Conservation (phyloP, 306 rosid genomes). For the Vachellia pachyceras region DNA sequence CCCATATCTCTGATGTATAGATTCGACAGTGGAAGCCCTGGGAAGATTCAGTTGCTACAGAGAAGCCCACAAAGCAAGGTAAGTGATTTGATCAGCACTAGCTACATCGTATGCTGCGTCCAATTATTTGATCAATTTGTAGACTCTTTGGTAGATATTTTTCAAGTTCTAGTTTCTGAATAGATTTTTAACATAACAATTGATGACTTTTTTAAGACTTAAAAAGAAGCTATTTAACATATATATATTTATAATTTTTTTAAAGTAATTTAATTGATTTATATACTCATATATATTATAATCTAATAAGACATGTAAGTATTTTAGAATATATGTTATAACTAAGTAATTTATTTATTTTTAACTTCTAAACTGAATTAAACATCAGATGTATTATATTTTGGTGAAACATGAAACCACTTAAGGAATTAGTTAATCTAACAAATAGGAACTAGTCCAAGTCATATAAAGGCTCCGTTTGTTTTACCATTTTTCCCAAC, state of each 20-base stretch:
- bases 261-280: too few species aligned
- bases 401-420: neutral
- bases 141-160: neutral
- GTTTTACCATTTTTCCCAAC: too few species aligned
- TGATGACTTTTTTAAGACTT: neutral
- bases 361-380: too few species aligned
- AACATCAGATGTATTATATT: too few species aligned
- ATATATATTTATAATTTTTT: too few species aligned
- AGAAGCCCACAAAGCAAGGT: conserved; percentile 44
- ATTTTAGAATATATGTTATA: too few species aligned
- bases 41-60: conserved; percentile 61
- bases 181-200: too few species aligned
- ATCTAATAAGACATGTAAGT: too few species aligned
- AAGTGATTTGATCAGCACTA: conserved; percentile 20
- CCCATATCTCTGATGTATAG: conserved; percentile 40
- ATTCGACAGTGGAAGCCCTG: conserved; percentile 81
- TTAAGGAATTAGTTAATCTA: conserved; percentile 1
- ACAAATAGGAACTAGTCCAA: neutral
- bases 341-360: too few species aligned
- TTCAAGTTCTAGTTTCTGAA: neutral
- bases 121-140: neutral
- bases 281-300: too few species aligned
- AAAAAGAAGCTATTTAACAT: too few species aligned
- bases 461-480: too few species aligned
- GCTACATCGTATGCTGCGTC: neutral